Conservation (phyloP, 495 filamentous ascomycete genomes). For the Peziza echinospora region DNA sequence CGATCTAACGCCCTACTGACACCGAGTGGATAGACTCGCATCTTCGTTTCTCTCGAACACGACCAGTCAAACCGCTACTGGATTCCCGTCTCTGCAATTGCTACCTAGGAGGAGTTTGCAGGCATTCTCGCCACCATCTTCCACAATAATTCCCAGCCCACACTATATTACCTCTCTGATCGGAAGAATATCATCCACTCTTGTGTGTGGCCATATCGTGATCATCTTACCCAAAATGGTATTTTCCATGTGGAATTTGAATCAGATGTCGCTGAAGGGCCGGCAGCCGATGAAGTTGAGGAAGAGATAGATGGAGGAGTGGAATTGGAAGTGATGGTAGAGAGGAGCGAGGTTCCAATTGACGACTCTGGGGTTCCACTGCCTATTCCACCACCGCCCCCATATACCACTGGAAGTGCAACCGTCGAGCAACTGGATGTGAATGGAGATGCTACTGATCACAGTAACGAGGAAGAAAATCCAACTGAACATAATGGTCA, state of each 20-base stretch:
- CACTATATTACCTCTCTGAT: background rate
- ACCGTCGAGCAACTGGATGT: background rate
- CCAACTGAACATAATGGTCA: too few relatives aligned
- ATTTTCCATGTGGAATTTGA: background rate
- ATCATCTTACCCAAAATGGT: background rate
- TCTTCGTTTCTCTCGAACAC: background rate
- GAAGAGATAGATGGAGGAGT: background rate
- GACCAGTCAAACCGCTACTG: background rate
- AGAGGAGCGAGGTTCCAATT: background rate
- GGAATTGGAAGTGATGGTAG: background rate
- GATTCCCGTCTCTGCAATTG: background rate
- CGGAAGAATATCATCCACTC: background rate
- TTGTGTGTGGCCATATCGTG: background rate
- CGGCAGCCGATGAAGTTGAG: background rate
- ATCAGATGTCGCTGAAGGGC: background rate
- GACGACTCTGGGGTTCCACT: background rate
- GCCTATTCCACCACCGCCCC: background rate
- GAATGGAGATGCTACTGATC: background rate
- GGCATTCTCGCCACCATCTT: background rate
- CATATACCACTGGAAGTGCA: background rate
- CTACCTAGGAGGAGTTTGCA: background rate
- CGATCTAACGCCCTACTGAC: too few relatives aligned
- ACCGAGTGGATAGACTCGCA: background rate
- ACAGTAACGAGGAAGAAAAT: background rate
- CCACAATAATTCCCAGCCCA: background rate